phyloP scores from a whole-genome alignment of 2,329 filamentous ascomycete species.

The Hypoxylon sp. region DNA sequence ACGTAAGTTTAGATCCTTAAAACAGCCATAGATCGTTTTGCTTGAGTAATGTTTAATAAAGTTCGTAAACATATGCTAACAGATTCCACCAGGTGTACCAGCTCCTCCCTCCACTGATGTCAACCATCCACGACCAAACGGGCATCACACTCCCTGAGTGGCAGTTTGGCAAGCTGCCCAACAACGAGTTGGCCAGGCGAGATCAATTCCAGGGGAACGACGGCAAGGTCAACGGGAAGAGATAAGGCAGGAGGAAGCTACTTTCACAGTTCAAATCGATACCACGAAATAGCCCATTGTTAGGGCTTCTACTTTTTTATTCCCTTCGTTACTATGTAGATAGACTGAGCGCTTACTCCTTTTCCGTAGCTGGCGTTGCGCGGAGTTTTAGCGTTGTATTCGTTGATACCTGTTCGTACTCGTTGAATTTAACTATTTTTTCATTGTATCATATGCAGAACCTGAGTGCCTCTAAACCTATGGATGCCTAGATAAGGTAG shows the following conservation, averaged over 20 bases:
- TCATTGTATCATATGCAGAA: too few species aligned
- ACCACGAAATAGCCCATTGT: neutral
- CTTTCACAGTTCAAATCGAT: neutral
- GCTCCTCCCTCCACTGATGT: constrained; percentile 84
- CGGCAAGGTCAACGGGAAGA: constrained; percentile 31
- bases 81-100: constrained; percentile 72
- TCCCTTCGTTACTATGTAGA: constrained; percentile 23
- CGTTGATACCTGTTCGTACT: constrained; percentile 36
- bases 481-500: too few species aligned
- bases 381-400: constrained; percentile 13
- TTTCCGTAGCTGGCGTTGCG: constrained; percentile 11
- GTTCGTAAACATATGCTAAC: constrained; percentile 11
- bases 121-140: constrained; percentile 90
- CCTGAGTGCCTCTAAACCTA: too few species aligned
- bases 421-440: constrained; percentile 8
- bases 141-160: constrained; percentile 85
- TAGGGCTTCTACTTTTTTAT: constrained; percentile 1
- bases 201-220: constrained; percentile 21
- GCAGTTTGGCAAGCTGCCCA: constrained; percentile 71
- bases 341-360: neutral
- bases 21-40: neutral
- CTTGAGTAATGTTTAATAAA: neutral
- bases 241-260: constrained; percentile 8
- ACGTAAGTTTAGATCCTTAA: constrained; percentile 57
- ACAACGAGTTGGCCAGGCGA: constrained; percentile 43